Percentiles rank a stretch among this genome's conserved stretches.
These are phyloP conservation scores for Centrapalus pauciflorus DNA, from an alignment of 129 eudicot species.

Conservation along the genomic window DNA sequence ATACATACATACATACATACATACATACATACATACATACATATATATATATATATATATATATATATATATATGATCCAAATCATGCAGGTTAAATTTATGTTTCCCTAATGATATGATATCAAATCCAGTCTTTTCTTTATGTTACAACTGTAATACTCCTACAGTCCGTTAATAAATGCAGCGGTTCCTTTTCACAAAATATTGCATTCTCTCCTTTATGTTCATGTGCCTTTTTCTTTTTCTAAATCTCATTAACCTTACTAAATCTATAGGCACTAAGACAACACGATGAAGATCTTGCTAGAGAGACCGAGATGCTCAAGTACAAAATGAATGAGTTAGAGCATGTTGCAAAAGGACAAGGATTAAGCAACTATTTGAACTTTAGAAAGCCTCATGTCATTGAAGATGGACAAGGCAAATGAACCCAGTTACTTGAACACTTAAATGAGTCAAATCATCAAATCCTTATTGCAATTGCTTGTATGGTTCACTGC, in stretches of 20 bases:
- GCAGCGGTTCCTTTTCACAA: background rate
- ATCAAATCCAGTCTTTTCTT: background rate
- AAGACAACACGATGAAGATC: constrained; percentile 61
- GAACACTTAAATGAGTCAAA: background rate
- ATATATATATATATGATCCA: too few relatives aligned
- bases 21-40: background rate
- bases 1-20: background rate
- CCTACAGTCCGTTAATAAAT: background rate
- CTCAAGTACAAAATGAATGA: constrained; percentile 44
- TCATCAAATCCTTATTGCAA: background rate
- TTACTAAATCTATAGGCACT: constrained; percentile 30
- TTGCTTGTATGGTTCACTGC: too few relatives aligned
- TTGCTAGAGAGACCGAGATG: constrained; percentile 55
- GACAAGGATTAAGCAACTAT: constrained; percentile 34
- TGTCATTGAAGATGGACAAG: constrained; percentile 17
- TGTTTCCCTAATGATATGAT: background rate
- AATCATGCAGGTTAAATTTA: constrained; percentile 51
- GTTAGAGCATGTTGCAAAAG: constrained; percentile 44
- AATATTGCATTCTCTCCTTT: background rate
- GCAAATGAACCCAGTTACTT: background rate
- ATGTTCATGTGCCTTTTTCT: background rate
- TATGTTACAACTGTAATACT: background rate
- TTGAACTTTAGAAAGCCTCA: constrained; percentile 31
- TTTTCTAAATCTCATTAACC: background rate
- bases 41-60: too few relatives aligned